phyloP scores from a whole-genome alignment of 139 green algal species.

The Chlamydomonas applanata region DNA sequence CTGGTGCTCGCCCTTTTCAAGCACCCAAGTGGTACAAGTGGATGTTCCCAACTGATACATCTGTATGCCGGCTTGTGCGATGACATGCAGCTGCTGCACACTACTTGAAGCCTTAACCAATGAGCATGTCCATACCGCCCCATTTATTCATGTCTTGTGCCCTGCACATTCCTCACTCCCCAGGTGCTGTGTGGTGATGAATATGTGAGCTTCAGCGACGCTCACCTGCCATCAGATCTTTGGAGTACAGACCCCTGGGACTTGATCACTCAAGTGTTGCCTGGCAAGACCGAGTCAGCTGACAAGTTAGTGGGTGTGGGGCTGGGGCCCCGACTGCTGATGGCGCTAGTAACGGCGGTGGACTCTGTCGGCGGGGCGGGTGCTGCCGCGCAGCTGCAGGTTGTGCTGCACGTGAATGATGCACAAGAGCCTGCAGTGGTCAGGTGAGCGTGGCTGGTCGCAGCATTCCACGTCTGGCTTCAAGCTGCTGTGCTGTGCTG shows the following conservation, averaged over 20 bases:
- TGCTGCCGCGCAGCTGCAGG: constrained; percentile 16
- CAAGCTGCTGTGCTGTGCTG: neutral
- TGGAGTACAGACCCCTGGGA: constrained; percentile 33
- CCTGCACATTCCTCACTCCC: no score
- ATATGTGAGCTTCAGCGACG: neutral
- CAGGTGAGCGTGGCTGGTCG: constrained; percentile 10
- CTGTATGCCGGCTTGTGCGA: no score
- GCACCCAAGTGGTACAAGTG: no score
- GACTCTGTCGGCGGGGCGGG: constrained; percentile 18
- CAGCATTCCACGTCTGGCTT: constrained; percentile 10
- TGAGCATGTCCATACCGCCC: no score
- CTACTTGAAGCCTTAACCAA: no score
- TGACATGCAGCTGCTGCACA: neutral
- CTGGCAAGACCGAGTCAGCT: neutral
- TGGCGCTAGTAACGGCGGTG: constrained; percentile 19
- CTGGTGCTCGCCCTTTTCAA: no score
- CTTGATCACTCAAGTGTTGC: constrained; percentile 14
- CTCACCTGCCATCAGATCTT: neutral
- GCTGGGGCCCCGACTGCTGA: constrained; percentile 21
- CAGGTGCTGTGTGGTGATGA: no score
- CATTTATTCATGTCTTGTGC: no score
- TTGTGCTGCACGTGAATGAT: constrained; percentile 33
- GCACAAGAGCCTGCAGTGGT: constrained; percentile 5
- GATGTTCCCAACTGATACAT: no score
- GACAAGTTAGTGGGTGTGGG: constrained; percentile 14